phyloP scores from a whole-genome alignment of 1,284 basidiomycete species.

The Sanghuangporus baumii region DNA sequence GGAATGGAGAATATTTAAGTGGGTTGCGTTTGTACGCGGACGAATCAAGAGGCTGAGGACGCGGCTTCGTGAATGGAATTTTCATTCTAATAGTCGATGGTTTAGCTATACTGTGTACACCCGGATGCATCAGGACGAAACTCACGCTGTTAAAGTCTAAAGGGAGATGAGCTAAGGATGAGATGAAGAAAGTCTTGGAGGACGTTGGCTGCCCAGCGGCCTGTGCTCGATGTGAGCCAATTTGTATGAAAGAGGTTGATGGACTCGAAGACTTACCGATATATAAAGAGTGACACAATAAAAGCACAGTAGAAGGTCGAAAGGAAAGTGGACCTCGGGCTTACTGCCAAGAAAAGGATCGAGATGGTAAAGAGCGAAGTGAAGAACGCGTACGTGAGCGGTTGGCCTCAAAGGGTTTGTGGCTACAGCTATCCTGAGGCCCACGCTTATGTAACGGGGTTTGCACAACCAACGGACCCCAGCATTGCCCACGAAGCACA shows the following conservation, averaged over 20 bases:
- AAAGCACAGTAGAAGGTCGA: background rate
- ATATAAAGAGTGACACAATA: background rate
- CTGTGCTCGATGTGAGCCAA: background rate
- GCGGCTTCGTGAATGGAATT: background rate
- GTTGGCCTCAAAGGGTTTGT: background rate
- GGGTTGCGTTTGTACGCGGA: background rate
- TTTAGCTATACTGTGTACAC: background rate
- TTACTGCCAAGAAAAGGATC: background rate
- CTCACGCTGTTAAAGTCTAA: background rate
- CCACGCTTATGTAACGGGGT: background rate
- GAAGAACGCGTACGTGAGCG: background rate
- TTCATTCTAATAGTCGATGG: background rate
- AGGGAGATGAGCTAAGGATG: no score
- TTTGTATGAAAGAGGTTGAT: background rate
- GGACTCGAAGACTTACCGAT: background rate
- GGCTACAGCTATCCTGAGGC: background rate
- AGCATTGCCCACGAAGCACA: background rate
- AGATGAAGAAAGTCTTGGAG: background rate
- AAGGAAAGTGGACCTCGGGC: background rate
- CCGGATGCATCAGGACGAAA: background rate
- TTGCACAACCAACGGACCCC: background rate
- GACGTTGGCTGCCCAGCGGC: background rate
- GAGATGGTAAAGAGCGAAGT: background rate
- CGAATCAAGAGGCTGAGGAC: background rate
- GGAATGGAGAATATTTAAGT: background rate